phyloP scores from a whole-genome alignment of 2,329 filamentous ascomycete genomes.

The Neonectria neomacrospora region DNA sequence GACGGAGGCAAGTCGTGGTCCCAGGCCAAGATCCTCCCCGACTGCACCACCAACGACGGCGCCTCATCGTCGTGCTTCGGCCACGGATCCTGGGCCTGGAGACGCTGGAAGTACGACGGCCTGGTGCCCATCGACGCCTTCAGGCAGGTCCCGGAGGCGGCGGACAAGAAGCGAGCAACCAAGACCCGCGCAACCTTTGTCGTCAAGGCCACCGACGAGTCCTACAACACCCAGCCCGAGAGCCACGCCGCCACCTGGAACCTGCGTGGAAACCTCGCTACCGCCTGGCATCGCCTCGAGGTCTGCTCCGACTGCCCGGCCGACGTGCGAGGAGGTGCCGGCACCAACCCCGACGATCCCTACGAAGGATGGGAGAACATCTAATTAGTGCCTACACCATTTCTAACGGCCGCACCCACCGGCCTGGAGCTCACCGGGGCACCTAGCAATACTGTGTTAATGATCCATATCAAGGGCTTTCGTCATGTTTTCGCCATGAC shows the following conservation, averaged over 20 bases:
- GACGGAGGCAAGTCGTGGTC: constrained; percentile 73
- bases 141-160: constrained; percentile 16
- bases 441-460: not conserved
- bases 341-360: constrained; percentile 10
- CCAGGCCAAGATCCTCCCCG: constrained; percentile 68
- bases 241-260: constrained; percentile 70
- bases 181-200: constrained; percentile 62
- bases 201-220: constrained; percentile 74
- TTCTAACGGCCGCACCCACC: not conserved
- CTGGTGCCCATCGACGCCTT: constrained; percentile 53
- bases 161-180: constrained; percentile 20
- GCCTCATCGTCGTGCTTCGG: constrained; percentile 50
- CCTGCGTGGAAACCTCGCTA: constrained; percentile 71
- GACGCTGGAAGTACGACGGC: constrained; percentile 68
- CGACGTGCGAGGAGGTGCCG: not conserved
- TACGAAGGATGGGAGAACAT: constrained; percentile 22
- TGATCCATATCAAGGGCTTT: not conserved
- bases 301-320: constrained; percentile 50
- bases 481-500: not conserved
- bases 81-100: constrained; percentile 71
- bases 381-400: constrained; percentile 2
- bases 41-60: constrained; percentile 50
- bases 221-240: constrained; percentile 75
- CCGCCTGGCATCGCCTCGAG: constrained; percentile 72
- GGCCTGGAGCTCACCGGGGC: not conserved